A percentile compares a stretch with the other conserved stretches of the same genome.
Evolutionary conservation across 1,284 basidiomycete genomes (phyloP).

Genomic region (Pyrrhoderma noxium): DNA sequence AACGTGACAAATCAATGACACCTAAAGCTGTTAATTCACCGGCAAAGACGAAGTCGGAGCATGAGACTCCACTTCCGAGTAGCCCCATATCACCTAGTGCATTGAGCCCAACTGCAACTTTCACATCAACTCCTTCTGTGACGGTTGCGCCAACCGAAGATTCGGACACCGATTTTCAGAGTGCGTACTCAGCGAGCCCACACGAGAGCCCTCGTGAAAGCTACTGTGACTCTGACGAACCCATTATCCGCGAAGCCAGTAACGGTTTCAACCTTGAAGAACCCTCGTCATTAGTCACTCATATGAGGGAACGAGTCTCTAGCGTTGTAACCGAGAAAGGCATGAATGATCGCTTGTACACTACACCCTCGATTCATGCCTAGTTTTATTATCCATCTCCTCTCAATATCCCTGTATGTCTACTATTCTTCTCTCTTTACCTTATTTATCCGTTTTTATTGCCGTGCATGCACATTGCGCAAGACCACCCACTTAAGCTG

Average conservation of each 20-base stretch:
- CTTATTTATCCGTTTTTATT: slow-evolving; percentile 5
- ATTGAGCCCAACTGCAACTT: slow-evolving; percentile 27
- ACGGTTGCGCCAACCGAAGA: slow-evolving; percentile 55
- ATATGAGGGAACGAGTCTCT: slow-evolving; percentile 33
- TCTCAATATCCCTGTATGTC: not conserved
- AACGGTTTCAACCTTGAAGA: slow-evolving; percentile 11
- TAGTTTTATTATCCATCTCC: too few species aligned
- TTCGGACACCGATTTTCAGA: slow-evolving; percentile 79
- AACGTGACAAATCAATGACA: slow-evolving; percentile 14
- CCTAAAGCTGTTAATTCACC: slow-evolving; percentile 25
- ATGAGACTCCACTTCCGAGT: slow-evolving; percentile 18
- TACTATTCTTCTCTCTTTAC: not conserved
- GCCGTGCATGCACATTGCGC: not conserved
- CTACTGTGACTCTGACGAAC: slow-evolving; percentile 37
- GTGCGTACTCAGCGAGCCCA: slow-evolving; percentile 70
- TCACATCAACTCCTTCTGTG: slow-evolving; percentile 35
- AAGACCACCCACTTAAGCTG: too few species aligned
- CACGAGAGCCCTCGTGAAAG: slow-evolving; percentile 61
- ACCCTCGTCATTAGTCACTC: slow-evolving; percentile 13
- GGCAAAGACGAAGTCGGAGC: slow-evolving; percentile 16
- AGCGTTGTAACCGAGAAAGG: slow-evolving; percentile 38
- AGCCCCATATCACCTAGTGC: slow-evolving; percentile 26
- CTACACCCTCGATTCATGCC: not conserved
- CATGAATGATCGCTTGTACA: not conserved
- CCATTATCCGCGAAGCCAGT: slow-evolving; percentile 21